Conservation (phyloP, 805 yeast species). For the Millerozyma acaciae region DNA sequence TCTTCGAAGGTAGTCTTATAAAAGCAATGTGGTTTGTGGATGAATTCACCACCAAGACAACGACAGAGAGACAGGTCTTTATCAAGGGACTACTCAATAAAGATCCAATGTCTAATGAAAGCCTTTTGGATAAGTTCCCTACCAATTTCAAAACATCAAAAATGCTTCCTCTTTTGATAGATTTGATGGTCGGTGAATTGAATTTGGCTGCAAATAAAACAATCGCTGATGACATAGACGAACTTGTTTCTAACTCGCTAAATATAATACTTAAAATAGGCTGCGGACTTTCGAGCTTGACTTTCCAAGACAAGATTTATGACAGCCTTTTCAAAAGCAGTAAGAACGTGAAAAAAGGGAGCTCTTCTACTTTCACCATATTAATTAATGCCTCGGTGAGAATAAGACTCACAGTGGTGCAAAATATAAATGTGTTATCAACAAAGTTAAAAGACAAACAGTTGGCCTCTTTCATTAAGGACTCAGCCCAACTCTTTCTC, state of each 20-base stretch:
- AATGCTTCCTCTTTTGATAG: conserved; percentile 65
- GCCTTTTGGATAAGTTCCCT: conserved; percentile 31
- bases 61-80: conserved; percentile 64
- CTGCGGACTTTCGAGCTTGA: conserved; percentile 61
- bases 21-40: conserved; percentile 79
- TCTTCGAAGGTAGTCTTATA: conserved; percentile 78
- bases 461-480: conserved; percentile 45
- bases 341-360: conserved; percentile 17
- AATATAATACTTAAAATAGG: conserved; percentile 63
- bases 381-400: conserved; percentile 30
- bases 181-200: conserved; percentile 42
- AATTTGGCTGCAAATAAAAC: conserved; percentile 15
- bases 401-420: conserved; percentile 30
- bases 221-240: conserved; percentile 28
- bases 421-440: conserved; percentile 45
- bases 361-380: conserved; percentile 18
- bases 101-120: conserved; percentile 11
- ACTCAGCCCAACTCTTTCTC: conserved; percentile 35
- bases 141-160: conserved; percentile 57
- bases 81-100: conserved; percentile 56
- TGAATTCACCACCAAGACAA: conserved; percentile 71
- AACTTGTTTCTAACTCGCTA: conserved; percentile 44
- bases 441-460: conserved; percentile 51
- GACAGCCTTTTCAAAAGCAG: conserved; percentile 36
- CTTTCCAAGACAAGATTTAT: conserved; percentile 70